Evolutionary conservation across 176 grass and related monocot genomes (phyloP).

Genomic region (Dendrocalamus sinicus): DNA sequence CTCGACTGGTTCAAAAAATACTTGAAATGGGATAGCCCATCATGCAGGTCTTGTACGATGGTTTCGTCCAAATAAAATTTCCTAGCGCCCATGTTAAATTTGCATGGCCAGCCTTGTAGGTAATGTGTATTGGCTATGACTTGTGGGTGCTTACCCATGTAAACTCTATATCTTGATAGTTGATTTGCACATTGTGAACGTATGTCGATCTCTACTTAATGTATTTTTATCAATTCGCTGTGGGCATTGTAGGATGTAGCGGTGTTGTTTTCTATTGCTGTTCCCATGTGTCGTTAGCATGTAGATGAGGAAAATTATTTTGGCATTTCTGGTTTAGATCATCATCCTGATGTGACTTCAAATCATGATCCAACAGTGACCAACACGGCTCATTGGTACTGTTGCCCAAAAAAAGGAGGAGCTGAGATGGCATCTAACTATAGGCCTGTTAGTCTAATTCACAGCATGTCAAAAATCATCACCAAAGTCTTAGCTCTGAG

Average conservation of each 20-base stretch:
- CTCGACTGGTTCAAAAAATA: conserved; percentile 43
- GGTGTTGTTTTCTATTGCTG: no score
- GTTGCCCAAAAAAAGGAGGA: no score
- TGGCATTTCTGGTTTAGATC: background rate
- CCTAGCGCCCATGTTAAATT: background rate
- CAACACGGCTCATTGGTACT: background rate
- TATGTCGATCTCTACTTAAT: background rate
- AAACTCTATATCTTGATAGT: background rate
- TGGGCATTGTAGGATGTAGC: background rate
- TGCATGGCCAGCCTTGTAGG: background rate
- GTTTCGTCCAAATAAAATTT: background rate
- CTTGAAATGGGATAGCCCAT: conserved; percentile 12
- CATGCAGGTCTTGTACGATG: background rate
- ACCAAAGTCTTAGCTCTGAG: no score
- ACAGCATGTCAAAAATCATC: no score
- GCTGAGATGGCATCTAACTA: no score
- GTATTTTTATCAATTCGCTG: background rate
- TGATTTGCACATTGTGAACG: background rate
- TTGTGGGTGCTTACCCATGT: background rate
- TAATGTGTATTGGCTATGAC: background rate
- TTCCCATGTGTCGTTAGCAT: background rate
- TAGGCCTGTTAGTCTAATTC: no score
- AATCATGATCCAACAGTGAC: no score
- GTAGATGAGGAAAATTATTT: background rate
- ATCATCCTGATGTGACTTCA: no score